A percentile compares a stretch with the other conserved stretches of the same genome.
Evolutionary conservation across 768 basidiomycete species (phyloP).

Genomic region (Boletus sp.): DNA sequence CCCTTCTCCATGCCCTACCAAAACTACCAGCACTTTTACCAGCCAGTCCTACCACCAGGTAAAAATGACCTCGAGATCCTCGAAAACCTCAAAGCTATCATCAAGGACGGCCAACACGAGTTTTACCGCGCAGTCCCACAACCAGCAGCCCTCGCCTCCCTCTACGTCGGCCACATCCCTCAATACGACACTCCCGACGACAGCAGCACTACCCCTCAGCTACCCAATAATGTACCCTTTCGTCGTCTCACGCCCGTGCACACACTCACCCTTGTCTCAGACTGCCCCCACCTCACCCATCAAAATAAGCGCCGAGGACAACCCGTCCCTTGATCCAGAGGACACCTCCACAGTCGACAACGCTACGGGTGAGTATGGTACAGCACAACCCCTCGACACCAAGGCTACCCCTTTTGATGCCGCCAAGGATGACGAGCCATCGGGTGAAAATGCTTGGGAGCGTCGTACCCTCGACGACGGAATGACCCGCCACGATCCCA

Average conservation of each 20-base stretch:
- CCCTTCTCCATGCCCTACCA: constrained; percentile 41
- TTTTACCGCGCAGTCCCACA: constrained; percentile 65
- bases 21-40: constrained; percentile 32
- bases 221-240: constrained; percentile 32
- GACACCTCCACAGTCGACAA: constrained; percentile 7
- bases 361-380: constrained; percentile 30
- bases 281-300: constrained; percentile 24
- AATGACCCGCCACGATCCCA: constrained; percentile 25
- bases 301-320: constrained; percentile 21
- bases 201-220: constrained; percentile 13
- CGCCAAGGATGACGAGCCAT: constrained; percentile 32
- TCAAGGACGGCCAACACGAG: constrained; percentile 72
- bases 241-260: constrained; percentile 6
- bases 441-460: constrained; percentile 29
- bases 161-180: constrained; percentile 57
- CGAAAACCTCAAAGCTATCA: constrained; percentile 70
- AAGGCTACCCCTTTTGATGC: constrained; percentile 22
- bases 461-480: no score
- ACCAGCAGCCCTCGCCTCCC: constrained; percentile 58
- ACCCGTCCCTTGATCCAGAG: constrained; percentile 8
- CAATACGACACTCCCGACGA: constrained; percentile 17
- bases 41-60: constrained; percentile 46
- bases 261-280: constrained; percentile 17
- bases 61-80: constrained; percentile 71
- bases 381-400: constrained; percentile 23